Base-by-base conservation (phyloP, 805 yeast genomes). In the Clavispora santaluciae region DNA sequence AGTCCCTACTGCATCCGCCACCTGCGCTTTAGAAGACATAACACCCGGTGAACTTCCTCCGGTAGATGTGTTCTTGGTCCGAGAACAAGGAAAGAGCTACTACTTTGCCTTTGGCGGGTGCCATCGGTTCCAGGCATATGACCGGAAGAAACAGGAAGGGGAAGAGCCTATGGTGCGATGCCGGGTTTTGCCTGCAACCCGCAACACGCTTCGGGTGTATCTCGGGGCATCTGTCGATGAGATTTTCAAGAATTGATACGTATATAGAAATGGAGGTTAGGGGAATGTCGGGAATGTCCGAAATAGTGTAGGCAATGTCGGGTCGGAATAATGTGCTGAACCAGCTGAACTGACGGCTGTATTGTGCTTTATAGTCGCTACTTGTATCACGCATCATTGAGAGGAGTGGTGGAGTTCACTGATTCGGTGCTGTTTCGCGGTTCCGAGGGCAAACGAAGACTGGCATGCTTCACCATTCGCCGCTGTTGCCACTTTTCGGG, bases 51-150 rank as follows among this genome's bases (percentile, higher is more conserved):
- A 82, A 49, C 61, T 86, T 28, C 95, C 96, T 2, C 91, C 95
- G 1, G 73, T 88, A 12, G 96, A 87, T 59, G 88, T 87, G 0
- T 62, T 87, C 46, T 71, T 73, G 26, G 85, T 86, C 2, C 68
- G 81, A 33, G 83, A 83, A 31, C 58, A 73, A 6, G 91, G 87
- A 1, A 63, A 75, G 36, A 70, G 62, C 26, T 73, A 73, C 57
- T 86, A 82, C 55, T 86, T 85, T 61, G 95, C 90, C 1, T 87
- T 87, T 62, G 96, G 95, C 6, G 95, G 95, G 0, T 87, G 96
- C 56, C 96, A 87, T 56, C 63, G 96, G 46, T 83, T 87, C 50
- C 95, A 87, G 59, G 95, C 95, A 0, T 88, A 88, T 56, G 93
- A 86, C 42, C 63, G 72, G 29, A 42, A 60, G 20, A 73, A 71